Percentiles rank a stretch among this genome's conserved stretches.
Conservation (phyloP, 2,329 filamentous ascomycete species). For the Calonectria hawksworthii region DNA sequence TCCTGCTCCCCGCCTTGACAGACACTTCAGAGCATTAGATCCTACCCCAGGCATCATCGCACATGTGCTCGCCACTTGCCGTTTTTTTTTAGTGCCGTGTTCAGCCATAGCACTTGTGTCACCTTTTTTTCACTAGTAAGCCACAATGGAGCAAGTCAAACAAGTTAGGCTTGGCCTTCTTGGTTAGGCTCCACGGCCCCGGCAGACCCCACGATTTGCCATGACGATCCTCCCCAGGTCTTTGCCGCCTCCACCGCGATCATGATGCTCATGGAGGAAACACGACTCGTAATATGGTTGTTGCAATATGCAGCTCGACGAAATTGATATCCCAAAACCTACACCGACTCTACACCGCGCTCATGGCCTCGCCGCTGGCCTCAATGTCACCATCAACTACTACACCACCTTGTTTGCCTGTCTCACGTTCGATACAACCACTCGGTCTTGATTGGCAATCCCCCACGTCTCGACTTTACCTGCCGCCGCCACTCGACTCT, state of each 20-base stretch:
- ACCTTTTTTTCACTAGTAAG: slow-evolving; percentile 4
- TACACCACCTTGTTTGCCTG: neutral
- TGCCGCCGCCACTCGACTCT: slow-evolving; percentile 17
- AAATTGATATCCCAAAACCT: neutral
- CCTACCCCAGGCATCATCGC: neutral
- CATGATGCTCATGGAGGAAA: neutral
- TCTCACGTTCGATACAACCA: slow-evolving; percentile 6
- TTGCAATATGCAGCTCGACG: neutral
- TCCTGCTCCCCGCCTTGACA: neutral
- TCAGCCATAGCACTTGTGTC: slow-evolving; percentile 6
- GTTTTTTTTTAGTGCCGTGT: neutral
- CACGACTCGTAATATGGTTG: neutral
- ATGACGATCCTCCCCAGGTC: neutral
- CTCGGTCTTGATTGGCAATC: neutral
- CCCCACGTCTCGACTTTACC: slow-evolving; percentile 22
- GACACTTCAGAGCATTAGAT: neutral
- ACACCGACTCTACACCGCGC: neutral
- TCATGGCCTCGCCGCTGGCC: neutral
- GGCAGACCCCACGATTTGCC: slow-evolving; percentile 14
- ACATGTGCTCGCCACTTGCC: neutral
- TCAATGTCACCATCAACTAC: slow-evolving; percentile 7
- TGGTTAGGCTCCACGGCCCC: slow-evolving; percentile 18
- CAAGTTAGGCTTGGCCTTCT: neutral
- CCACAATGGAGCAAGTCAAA: slow-evolving; percentile 4
- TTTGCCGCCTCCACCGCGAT: neutral